Conservation (phyloP, 441 rosid genomes). For the Jatropha multifida region DNA sequence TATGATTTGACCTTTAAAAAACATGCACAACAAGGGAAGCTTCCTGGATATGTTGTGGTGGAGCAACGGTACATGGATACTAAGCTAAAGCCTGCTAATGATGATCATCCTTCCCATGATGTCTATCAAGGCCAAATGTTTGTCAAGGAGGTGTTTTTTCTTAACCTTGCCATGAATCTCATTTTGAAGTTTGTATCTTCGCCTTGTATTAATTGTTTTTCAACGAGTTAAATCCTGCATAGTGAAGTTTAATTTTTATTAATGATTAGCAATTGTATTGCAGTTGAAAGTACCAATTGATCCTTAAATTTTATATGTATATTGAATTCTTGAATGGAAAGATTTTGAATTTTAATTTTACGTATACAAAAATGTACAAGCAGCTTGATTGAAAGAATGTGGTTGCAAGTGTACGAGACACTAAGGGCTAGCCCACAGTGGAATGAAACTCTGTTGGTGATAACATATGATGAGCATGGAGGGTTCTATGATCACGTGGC, state of each 20-base stretch:
- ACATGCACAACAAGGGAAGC: constrained; percentile 57
- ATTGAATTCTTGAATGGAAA: too few species aligned
- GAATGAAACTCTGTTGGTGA: constrained; percentile 66
- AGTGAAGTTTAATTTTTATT: too few species aligned
- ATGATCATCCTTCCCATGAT: constrained; percentile 94
- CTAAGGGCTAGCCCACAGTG: constrained; percentile 85
- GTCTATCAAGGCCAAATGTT: constrained; percentile 70
- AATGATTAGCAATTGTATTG: too few species aligned
- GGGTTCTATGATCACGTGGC: constrained; percentile 85
- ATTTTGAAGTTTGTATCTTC: too few species aligned
- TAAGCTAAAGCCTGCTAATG: constrained; percentile 54
- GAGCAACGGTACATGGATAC: constrained; percentile 83
- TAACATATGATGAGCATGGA: constrained; percentile 91
- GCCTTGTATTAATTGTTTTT: too few species aligned
- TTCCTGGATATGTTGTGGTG: constrained; percentile 65
- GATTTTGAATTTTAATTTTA: too few species aligned
- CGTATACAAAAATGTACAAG: too few species aligned
- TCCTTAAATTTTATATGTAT: too few species aligned
- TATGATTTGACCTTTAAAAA: constrained; percentile 49
- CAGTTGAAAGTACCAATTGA: too few species aligned
- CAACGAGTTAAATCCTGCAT: too few species aligned
- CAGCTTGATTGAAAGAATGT: too few species aligned
- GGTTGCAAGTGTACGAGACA: constrained; percentile 67
- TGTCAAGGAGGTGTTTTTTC: constrained; percentile 30
- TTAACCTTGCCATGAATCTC: too few species aligned